Base-by-base conservation (phyloP, 2,329 filamentous ascomycete species). In the Amauroascus verrucosus region DNA sequence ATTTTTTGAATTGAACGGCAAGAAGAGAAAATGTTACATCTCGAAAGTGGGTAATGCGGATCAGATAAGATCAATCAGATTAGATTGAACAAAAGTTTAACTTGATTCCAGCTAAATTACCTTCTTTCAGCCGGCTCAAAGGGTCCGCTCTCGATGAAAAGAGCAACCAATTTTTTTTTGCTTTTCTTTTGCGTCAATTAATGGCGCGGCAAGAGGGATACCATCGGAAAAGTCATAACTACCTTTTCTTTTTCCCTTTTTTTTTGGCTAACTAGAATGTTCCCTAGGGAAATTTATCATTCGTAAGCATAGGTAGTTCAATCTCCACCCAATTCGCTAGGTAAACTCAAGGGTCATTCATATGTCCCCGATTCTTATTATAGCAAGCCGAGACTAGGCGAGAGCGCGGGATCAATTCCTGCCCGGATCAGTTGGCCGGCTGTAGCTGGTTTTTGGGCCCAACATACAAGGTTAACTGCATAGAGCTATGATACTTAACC, bases 1-100 rank as follows among this genome's bases (percentile, higher is more conserved):
- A n/a, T n/a, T n/a, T n/a, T n/a, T n/a, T n/a, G n/a, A n/a, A n/a
- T n/a, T n/a, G n/a, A n/a, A n/a, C n/a, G n/a, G n/a, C n/a, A n/a
- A n/a, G n/a, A n/a, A n/a, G n/a, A n/a, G n/a, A n/a, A n/a, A n/a
- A n/a, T n/a, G n/a, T n/a, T n/a, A n/a, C n/a, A n/a, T n/a, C n/a
- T n/a, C n/a, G n/a, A n/a, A n/a, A n/a, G n/a, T 45, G 22, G 22
- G 43, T 38, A 6, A 22, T 22, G 2, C 13, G 8, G 20, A 51
- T 51, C 48, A 32, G 48, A 51, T 51, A 51, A 51, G 48, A 51
- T 51, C 38, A 33, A 51, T 51, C 48, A 43, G 48, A 51, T 51
- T 44, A 51, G 48, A 51, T 51, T 30, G 30, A 20, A 9, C n/a
- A 11, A 13, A 38, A 37, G 6, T 30, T 33, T 33, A 20, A 6